Base-by-base conservation (phyloP, 2,329 filamentous ascomycete genomes). In the Pyrenophora graminea region DNA sequence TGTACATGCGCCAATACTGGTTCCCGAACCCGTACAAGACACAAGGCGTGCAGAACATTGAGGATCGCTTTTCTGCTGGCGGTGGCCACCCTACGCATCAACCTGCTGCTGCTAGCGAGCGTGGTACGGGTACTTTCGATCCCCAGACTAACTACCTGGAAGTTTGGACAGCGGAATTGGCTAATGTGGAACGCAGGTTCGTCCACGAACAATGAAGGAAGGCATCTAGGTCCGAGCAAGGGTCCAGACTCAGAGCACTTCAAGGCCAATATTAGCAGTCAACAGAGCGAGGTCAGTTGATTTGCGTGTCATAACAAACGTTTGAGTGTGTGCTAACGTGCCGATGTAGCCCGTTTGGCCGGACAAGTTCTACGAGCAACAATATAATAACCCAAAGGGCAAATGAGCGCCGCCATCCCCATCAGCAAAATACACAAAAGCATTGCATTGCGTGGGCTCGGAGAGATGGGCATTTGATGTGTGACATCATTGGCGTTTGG, bases 21-120 rank as follows among this genome's bases (percentile, higher is more conserved):
- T 72, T 69, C 63, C 68, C 68, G 45, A 70, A 73, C 54, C 67
- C 70, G 9, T 71, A 70, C 62, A 71, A 71, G 61, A 73, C 70
- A 21, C 58, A 61, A 34, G 69, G 55, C 30, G 53, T 66, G n/a
- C 56, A 70, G 56, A 70, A 71, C 49, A 66, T 73, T 36, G 70
- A 71, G 48, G 62, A 70, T 41, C 62, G 68, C 19, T 73, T 60
- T 51, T 63, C 67, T 3, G 48, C 68, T 9, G 70, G 64, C 30
- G 71, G 71, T 46, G 70, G 60, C 3, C 46, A 63, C 21, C 62
- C 67, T 3, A 65, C 67, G 40, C 69, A 72, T 36, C 64, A 64
- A 27, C 71, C 71, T 15, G 70, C 61, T 10, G 48, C 31, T 13
- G 70, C 51, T 7, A 71, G 62, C 18, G 48, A 55, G 56, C 56